Base-by-base conservation (phyloP, 768 basidiomycete genomes). In the Lactarius indigo region DNA sequence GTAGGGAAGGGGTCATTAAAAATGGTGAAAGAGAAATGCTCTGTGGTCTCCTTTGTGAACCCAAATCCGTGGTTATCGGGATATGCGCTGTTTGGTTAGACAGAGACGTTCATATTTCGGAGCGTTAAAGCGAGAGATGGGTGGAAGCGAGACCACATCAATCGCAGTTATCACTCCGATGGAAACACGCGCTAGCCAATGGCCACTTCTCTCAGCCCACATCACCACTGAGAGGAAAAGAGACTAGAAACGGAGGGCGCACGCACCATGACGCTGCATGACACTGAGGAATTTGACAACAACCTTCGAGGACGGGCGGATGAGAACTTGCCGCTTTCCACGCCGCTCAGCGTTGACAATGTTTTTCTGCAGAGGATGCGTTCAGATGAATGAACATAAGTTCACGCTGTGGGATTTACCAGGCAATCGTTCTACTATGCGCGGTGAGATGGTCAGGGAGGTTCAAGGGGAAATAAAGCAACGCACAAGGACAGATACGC, bases 341-440 rank as follows among this genome's bases (percentile, higher is more conserved):
- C 95, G 92, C 77, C 94, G 94, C 84, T 98, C 97, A 76, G 97
- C 97, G 73, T 99, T 99, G 88, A 97, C 94, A 72, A 98, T 97
- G 87, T 92, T 96, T 88, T 96, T 98, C 87, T 90, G 77, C 20
- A 63, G 18, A 54, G n/a, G 69, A 30, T 66, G 35, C 56, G 39
- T 65, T 59, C 57, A 64, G 69, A 52, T 30, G 31, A 52, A 57
- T 23, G 15, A 35, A 59, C 3, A 30, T 42, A 17, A 5, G 10
- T 20, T 28, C 35, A 47, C 7, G 12, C 18, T 20, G 28, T 3
- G 30, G 26, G 64, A 75, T 79, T 75, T 72, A 80, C 82, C 64
- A 82, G 77, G 75, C 81, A 91, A 85, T 85, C 85, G 83, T 92
- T 86, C 79, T 79, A 64, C 70, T n/a, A 75, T 13, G n/a, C 23